phyloP scores from a whole-genome alignment of 352 stramenopile genomes.

The Phytophthora idaei region DNA sequence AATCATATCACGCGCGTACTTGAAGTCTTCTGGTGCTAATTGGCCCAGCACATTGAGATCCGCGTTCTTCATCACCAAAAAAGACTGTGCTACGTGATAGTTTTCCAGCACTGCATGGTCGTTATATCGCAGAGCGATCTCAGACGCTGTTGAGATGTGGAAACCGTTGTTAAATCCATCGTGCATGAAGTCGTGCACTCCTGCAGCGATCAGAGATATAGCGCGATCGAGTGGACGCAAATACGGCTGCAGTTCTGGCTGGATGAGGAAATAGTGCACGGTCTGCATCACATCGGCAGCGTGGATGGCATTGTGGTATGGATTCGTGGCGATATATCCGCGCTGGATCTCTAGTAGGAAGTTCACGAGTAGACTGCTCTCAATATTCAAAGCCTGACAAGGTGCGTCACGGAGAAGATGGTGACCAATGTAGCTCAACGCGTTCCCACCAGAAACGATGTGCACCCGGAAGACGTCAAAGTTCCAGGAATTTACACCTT shows the following conservation, averaged over 20 bases:
- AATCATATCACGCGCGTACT: conserved; percentile 88
- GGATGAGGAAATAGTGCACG: conserved; percentile 85
- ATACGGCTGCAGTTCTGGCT: conserved; percentile 74
- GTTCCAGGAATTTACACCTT: conserved; percentile 56
- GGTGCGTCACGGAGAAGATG: conserved; percentile 72
- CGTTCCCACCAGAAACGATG: conserved; percentile 69
- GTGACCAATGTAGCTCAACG: conserved; percentile 78
- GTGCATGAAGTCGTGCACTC: conserved; percentile 91
- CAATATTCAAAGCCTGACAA: conserved; percentile 65
- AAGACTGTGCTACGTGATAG: conserved; percentile 89
- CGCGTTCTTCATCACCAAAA: conserved; percentile 89
- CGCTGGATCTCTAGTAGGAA: conserved; percentile 87
- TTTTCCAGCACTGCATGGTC: conserved; percentile 91
- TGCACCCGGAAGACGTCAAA: conserved; percentile 86
- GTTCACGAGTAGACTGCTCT: conserved; percentile 62
- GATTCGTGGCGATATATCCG: conserved; percentile 81
- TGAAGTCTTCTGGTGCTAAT: conserved; percentile 78
- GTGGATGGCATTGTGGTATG: conserved; percentile 92
- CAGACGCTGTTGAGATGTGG: conserved; percentile 84
- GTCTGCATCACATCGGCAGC: conserved; percentile 91
- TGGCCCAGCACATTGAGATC: conserved; percentile 87
- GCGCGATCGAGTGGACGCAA: conserved; percentile 78
- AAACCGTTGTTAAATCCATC: conserved; percentile 92
- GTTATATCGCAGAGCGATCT: conserved; percentile 90
- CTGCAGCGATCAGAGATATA: conserved; percentile 76